Evolutionary conservation across 768 basidiomycete species (phyloP), one percentile per base, ranked within the genome.

Genomic region (Trametes villosa): DNA sequence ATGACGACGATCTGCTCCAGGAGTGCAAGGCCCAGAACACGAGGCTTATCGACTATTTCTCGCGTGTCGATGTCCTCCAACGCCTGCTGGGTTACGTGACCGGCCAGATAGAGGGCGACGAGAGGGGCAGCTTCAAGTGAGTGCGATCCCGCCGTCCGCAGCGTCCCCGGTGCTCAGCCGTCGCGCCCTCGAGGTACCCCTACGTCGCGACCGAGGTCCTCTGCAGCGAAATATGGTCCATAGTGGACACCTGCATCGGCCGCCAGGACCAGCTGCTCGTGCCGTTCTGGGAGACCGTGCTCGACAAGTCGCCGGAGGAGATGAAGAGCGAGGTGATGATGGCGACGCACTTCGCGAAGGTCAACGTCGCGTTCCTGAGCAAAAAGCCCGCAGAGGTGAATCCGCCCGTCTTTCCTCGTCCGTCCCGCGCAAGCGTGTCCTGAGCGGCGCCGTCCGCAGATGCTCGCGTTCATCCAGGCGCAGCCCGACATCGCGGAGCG

Each of bases 21-120:
- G 96, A 98, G 75, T 94, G 94, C 84, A 98, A 98, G 76, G 82
- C 89, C 1, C 91, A 96, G 76, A 98, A 98, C 71, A 89, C 89
- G 40, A 80, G 91, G 59, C 85, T 96, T 50, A 90, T 92, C 67
- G 90, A 92, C 71, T 94, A 94, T 74, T 91, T 96, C 68, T 88
- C 88, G 65, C 80, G 91, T 66, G 80, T 86, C 51, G 92, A 94
- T 72, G 88, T 94, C 48, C 77, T 96, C 49, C 86, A 91, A 72
- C 83, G 86, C 56, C 77, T 96, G 68, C 75, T 95, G 57, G 89
- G 85, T 26, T 95, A 94, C 78, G 92, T 94, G 70, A 89, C 89
- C 2, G 92, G 92, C 40, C 87, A 91, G 76, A 90, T 93, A 53
- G 92, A 94, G 74, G 83, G 84, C 56, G 86, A 92, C 68, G 90